Evolutionary conservation across 1,139 yeast species (phyloP).

Genomic region (Zygosaccharomyces sapae): DNA sequence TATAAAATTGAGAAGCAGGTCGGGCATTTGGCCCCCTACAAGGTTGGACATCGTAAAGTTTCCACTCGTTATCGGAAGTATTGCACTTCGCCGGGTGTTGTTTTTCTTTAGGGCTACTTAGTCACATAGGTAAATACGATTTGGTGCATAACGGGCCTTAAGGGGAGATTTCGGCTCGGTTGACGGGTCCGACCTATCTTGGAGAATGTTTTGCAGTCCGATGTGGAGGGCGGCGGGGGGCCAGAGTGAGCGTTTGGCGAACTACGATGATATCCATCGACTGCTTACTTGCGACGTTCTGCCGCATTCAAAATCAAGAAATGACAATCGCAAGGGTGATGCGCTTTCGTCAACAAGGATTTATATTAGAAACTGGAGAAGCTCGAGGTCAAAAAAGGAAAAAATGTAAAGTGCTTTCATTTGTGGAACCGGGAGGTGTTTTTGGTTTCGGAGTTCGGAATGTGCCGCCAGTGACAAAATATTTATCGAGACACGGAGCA

Average conservation of each 20-base stretch:
- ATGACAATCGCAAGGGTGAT: neutral
- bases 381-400: neutral
- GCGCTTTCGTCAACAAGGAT: neutral
- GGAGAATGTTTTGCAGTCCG: neutral
- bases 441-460: neutral
- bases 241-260: neutral
- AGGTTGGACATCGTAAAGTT: no score
- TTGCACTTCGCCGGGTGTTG: no score
- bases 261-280: neutral
- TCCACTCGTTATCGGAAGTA: no score
- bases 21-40: no score
- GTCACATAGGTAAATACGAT: no score
- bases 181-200: neutral
- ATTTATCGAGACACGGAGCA: no score
- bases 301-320: no score
- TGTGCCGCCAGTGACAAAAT: no score
- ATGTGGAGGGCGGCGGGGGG: no score
- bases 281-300: neutral
- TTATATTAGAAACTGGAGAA: neutral
- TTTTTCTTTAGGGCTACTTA: no score
- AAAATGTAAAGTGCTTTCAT: neutral
- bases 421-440: neutral
- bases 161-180: neutral
- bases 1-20: no score
- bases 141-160: no score